These are phyloP conservation scores for Coniella lustricola DNA, from an alignment of 2,329 filamentous ascomycete species.

Conservation along the genomic window DNA sequence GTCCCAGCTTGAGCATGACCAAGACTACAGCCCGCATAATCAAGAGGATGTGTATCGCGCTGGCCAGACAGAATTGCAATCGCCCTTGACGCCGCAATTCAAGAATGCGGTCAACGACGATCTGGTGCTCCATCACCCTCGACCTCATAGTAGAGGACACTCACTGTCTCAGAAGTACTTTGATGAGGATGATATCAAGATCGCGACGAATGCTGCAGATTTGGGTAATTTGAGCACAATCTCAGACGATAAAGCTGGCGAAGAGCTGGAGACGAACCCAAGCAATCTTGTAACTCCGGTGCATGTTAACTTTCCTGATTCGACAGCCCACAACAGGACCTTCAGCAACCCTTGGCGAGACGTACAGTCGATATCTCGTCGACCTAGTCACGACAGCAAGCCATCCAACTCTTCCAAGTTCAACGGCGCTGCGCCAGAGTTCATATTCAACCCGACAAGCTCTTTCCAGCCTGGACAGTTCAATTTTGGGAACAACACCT, in stretches of 20 bases:
- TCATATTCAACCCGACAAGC: constrained; percentile 62
- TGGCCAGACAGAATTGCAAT: constrained; percentile 26
- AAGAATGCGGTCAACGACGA: constrained; percentile 46
- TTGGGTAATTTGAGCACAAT: constrained; percentile 32
- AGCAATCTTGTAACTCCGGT: constrained; percentile 63
- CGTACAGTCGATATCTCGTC: constrained; percentile 34
- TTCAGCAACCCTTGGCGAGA: constrained; percentile 61
- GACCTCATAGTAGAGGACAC: constrained; percentile 67
- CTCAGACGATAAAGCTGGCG: constrained; percentile 45
- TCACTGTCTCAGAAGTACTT: constrained; percentile 63
- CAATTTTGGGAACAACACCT: constrained; percentile 38
- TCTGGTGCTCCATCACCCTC: constrained; percentile 60
- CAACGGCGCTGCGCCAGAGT: constrained; percentile 84
- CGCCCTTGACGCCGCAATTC: constrained; percentile 44
- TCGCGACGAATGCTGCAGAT: constrained; percentile 30
- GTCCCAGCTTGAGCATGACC: constrained; percentile 65
- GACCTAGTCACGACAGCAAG: constrained; percentile 58
- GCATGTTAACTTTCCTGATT: constrained; percentile 37
- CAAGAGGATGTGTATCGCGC: constrained; percentile 28
- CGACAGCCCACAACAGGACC: constrained; percentile 42
- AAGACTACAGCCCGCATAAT: constrained; percentile 64
- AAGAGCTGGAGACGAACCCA: constrained; percentile 67
- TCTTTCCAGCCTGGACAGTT: constrained; percentile 46
- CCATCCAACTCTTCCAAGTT: constrained; percentile 64
- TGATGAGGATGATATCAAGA: constrained; percentile 43